Evolutionary conservation across 768 basidiomycete genomes (phyloP).

Genomic region (Tricholoma sp.): DNA sequence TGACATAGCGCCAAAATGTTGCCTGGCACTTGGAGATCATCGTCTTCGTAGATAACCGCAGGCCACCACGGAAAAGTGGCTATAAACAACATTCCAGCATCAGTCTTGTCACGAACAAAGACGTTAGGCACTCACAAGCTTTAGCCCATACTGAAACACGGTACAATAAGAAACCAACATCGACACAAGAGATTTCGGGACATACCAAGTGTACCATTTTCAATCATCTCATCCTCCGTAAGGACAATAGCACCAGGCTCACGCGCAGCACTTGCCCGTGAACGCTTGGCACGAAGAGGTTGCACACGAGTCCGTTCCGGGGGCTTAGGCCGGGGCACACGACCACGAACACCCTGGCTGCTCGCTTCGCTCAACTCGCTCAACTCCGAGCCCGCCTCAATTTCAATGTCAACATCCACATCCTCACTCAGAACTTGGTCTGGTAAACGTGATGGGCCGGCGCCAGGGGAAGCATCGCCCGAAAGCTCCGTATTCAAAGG

Average conservation of each 20-base stretch:
- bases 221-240: slow-evolving; percentile 31
- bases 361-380: slow-evolving; percentile 43
- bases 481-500: background rate
- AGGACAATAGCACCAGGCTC: slow-evolving; percentile 30
- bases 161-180: slow-evolving; percentile 4
- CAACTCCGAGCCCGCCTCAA: slow-evolving; percentile 34
- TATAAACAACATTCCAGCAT: slow-evolving; percentile 21
- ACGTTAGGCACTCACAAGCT: slow-evolving; percentile 40
- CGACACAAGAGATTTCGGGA: background rate
- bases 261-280: slow-evolving; percentile 1
- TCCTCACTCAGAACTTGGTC: background rate
- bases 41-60: slow-evolving; percentile 65
- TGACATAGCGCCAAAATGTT: slow-evolving; percentile 27
- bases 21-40: slow-evolving; percentile 51
- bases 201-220: slow-evolving; percentile 64
- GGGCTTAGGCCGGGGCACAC: background rate
- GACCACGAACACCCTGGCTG: slow-evolving; percentile 10
- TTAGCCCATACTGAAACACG: slow-evolving; percentile 77
- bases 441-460: background rate
- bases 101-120: background rate
- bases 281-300: background rate
- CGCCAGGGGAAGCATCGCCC: background rate
- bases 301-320: background rate
- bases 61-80: slow-evolving; percentile 87
- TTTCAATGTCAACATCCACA: slow-evolving; percentile 18